Conservation (phyloP, 257 asterid species). For the Gardenia jasminoides region DNA sequence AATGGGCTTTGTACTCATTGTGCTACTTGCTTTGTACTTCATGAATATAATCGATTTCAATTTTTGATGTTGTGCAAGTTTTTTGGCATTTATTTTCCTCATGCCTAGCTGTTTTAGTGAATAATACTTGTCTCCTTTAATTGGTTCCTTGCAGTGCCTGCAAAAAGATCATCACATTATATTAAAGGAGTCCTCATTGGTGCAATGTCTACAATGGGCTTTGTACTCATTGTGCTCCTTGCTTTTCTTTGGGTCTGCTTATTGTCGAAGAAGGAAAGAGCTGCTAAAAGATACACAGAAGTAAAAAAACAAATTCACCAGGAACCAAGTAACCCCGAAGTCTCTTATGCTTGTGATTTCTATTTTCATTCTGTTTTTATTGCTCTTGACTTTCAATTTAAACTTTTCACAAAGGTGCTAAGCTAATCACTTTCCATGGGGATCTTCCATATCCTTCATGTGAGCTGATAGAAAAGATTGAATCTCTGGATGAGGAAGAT, state of each 20-base stretch:
- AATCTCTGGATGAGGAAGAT: slow-evolving; percentile 83
- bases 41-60: no score
- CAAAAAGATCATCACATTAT: slow-evolving; percentile 62
- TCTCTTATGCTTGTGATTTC: not conserved
- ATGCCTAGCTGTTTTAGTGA: no score
- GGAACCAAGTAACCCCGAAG: slow-evolving; percentile 62
- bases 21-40: slow-evolving; percentile 46
- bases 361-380: not conserved
- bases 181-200: slow-evolving; percentile 80
- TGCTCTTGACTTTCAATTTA: not conserved
- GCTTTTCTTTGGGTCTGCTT: slow-evolving; percentile 69
- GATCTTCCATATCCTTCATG: slow-evolving; percentile 96
- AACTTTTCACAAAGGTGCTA: slow-evolving; percentile 50
- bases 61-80: no score
- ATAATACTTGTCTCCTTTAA: not conserved
- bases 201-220: slow-evolving; percentile 64
- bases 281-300: slow-evolving; percentile 78
- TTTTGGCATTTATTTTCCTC: no score
- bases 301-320: slow-evolving; percentile 81
- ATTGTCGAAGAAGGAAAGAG: slow-evolving; percentile 80
- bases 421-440: slow-evolving; percentile 91
- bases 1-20: slow-evolving; percentile 56
- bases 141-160: slow-evolving; percentile 41
- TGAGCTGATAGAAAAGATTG: slow-evolving; percentile 95
- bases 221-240: slow-evolving; percentile 58